A percentile compares a stretch with the other conserved stretches of the same genome.
Evolutionary conservation across 257 asterid species (phyloP).

Genomic region (Nicotiana tomentosiformis): DNA sequence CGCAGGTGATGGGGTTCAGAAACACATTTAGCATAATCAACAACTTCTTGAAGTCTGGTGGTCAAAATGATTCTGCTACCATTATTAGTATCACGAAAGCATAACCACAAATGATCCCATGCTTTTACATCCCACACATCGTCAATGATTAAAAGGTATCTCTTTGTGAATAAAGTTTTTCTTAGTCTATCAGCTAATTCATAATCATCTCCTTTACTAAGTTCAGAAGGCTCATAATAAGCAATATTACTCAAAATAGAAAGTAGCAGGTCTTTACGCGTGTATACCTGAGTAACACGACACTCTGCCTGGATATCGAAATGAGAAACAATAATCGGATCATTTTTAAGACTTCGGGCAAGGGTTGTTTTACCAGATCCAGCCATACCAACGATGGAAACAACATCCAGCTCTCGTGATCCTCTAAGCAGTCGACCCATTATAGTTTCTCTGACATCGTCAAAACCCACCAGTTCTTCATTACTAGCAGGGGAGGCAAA

Average conservation of each 20-base stretch:
- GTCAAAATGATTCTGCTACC: conserved; percentile 22
- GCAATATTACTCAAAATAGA: background rate
- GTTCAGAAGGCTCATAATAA: background rate
- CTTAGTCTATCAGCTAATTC: background rate
- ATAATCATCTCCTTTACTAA: background rate
- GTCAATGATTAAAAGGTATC: conserved; percentile 15
- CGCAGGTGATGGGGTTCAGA: background rate
- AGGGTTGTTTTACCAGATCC: conserved; percentile 16
- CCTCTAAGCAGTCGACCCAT: background rate
- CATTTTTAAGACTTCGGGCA: background rate
- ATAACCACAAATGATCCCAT: background rate
- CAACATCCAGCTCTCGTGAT: background rate
- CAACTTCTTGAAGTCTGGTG: background rate
- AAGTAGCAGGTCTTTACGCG: background rate
- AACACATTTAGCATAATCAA: background rate
- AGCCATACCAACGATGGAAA: conserved; percentile 18
- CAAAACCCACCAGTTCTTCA: background rate
- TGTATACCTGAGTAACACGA: conserved; percentile 8
- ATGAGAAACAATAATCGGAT: background rate
- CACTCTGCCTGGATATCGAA: conserved; percentile 3
- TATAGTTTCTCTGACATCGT: background rate
- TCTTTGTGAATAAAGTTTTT: background rate
- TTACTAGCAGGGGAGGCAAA: background rate
- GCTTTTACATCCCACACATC: conserved; percentile 11
- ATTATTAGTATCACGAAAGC: background rate